These are phyloP conservation scores for Phoma sp. DNA, from an alignment of 2,329 filamentous ascomycete genomes.

Conservation along the genomic window DNA sequence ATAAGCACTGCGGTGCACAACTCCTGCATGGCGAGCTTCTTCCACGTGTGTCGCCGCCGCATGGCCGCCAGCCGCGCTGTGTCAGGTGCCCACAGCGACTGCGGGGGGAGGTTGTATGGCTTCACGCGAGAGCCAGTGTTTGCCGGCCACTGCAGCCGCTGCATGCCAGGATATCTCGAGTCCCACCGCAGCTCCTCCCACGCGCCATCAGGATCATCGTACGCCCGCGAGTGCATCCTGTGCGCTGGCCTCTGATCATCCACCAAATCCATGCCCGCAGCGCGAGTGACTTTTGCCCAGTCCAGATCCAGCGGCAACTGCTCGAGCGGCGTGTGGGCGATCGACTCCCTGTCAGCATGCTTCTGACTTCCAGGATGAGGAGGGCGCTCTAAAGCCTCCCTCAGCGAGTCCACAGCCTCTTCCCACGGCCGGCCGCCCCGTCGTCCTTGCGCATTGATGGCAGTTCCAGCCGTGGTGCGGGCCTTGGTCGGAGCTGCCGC, in stretches of 20 bases:
- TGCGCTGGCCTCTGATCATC: constrained; percentile 25
- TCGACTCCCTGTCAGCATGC: neutral
- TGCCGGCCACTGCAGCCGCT: constrained; percentile 43
- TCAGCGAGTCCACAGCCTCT: constrained; percentile 56
- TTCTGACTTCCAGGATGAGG: neutral
- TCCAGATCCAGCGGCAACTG: constrained; percentile 27
- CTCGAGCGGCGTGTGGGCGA: constrained; percentile 16
- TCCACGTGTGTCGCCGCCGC: constrained; percentile 44
- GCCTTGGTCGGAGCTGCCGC: constrained; percentile 65
- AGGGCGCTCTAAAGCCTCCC: constrained; percentile 48
- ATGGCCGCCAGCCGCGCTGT: constrained; percentile 37
- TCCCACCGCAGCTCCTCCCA: constrained; percentile 42
- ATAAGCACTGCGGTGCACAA: constrained; percentile 50
- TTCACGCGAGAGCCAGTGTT: constrained; percentile 48
- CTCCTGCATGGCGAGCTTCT: constrained; percentile 52
- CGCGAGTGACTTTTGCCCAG: constrained; percentile 26
- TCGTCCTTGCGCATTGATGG: constrained; percentile 67
- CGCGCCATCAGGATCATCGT: constrained; percentile 18
- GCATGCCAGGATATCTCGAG: constrained; percentile 32
- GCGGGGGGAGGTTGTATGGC: constrained; percentile 48
- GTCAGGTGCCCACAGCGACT: constrained; percentile 54
- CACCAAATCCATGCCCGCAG: constrained; percentile 34
- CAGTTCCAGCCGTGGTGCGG: constrained; percentile 69
- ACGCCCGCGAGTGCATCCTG: constrained; percentile 22
- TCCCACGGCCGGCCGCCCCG: constrained; percentile 66